Evolutionary conservation across 257 asterid genomes (phyloP), one percentile per base, ranked within the genome.

Genomic region (Lithospermum erythrorhizon): DNA sequence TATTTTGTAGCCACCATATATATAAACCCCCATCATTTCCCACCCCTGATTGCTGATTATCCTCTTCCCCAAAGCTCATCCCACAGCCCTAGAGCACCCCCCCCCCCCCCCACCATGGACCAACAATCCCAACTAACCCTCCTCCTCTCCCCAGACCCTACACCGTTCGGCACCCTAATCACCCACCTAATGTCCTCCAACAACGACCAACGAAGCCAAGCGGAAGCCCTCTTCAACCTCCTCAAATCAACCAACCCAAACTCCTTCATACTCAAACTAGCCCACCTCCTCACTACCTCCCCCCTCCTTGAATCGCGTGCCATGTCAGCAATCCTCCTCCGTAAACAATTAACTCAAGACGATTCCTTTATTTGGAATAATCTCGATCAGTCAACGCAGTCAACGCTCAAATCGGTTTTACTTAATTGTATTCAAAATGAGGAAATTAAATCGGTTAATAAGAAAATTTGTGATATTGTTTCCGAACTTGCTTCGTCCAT

Each of bases 401-500:
- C 87, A 7, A 54, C 86, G 15, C 67, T 85, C 0, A 90, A 90
- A 17, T 83, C 81, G 7, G 72, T 79, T 17, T 80, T 90, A 0
- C 65, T 90, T 1, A 24, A 81, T 0, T 79, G 86, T 6, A 73
- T 90, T 61, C 97, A 90, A 71, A 78, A 65, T 22, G 97, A 90
- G 78, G 85, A 83, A 52, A 55, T 77, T 3, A 87, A 83, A 72
- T 75, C 95, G 0, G 75, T 80, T 6, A 71, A 70, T 1, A 86
- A 76, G 72, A 93, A 93, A 82, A 79, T 93, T 0, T 93, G 99
- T 32, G 99, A 93, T 53, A 86, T 95, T 16, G 69, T 93, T 2
- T 93, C 99, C 1, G 94, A 93, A 78, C 83, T 93, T 0, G 97
- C 99, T 1, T 93, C 99, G 0, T 81, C 90, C 9, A 82, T 93